Percentiles rank a stretch among this genome's conserved stretches.
Conservation (phyloP, 768 basidiomycete genomes). For the Sistotremastrum suecicum region DNA sequence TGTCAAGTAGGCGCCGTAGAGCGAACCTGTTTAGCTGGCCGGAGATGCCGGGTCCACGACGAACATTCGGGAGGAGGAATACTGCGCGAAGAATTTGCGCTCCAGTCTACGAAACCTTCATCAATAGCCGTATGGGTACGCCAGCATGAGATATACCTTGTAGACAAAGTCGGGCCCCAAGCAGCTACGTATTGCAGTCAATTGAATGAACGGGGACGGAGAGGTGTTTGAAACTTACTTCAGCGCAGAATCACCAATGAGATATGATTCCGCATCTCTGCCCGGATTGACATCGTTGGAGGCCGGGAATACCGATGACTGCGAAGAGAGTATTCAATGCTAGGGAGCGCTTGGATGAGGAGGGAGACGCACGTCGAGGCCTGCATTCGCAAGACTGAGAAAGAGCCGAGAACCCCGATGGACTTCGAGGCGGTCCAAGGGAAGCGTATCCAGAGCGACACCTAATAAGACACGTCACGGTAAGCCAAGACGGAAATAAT, state of each 20-base stretch:
- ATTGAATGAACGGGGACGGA: conserved; percentile 16
- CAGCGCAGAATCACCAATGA: conserved; percentile 36
- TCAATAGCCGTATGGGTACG: background rate
- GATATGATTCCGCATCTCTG: conserved; percentile 31
- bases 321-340: background rate
- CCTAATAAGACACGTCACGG: conserved; percentile 17
- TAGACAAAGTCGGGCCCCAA: conserved; percentile 40
- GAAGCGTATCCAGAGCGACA: conserved; percentile 30
- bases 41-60: conserved; percentile 54
- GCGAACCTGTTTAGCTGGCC: conserved; percentile 44
- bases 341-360: background rate
- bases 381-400: conserved; percentile 44
- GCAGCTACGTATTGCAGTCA: conserved; percentile 11
- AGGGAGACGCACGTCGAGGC: conserved; percentile 34
- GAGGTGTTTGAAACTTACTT: conserved; percentile 14
- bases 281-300: conserved; percentile 29
- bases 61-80: conserved; percentile 40
- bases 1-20: background rate
- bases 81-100: conserved; percentile 51
- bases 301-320: conserved; percentile 40
- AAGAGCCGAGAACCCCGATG: conserved; percentile 43
- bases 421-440: conserved; percentile 27
- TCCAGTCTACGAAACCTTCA: conserved; percentile 28
- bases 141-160: conserved; percentile 24
- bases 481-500: background rate